A percentile compares a stretch with the other conserved stretches of the same genome.
Evolutionary conservation across 2,329 filamentous ascomycete species (phyloP).

Genomic region (Onygenales sp.): DNA sequence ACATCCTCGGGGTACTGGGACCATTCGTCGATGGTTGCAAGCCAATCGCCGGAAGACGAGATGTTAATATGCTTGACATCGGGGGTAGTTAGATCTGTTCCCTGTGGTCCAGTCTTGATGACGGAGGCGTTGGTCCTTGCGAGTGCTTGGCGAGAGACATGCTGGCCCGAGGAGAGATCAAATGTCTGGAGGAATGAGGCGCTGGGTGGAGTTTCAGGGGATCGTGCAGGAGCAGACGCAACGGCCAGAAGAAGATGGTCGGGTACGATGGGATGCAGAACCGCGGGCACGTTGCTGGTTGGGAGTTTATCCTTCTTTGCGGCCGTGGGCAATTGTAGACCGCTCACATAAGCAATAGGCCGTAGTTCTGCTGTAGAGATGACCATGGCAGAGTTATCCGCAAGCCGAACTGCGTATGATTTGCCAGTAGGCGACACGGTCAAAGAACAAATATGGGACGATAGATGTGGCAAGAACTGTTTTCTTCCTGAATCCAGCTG

Average conservation of each 20-base stretch:
- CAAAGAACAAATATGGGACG: constrained; percentile 73
- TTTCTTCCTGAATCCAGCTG: constrained; percentile 78
- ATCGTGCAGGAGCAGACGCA: constrained; percentile 37
- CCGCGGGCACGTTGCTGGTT: constrained; percentile 45
- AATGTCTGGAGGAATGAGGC: constrained; percentile 70
- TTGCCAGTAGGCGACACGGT: constrained; percentile 70
- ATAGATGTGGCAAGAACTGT: constrained; percentile 82
- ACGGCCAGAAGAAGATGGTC: constrained; percentile 59
- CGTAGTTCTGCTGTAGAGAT: constrained; percentile 83
- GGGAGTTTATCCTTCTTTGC: constrained; percentile 27
- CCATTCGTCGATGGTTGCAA: constrained; percentile 91
- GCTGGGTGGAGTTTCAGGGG: constrained; percentile 27
- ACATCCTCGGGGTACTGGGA: constrained; percentile 61
- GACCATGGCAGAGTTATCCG: constrained; percentile 87
- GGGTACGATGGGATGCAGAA: constrained; percentile 52
- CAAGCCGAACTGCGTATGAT: constrained; percentile 73
- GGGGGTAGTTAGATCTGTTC: constrained; percentile 65
- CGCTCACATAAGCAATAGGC: constrained; percentile 73
- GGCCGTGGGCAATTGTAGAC: constrained; percentile 53
- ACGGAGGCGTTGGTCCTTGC: constrained; percentile 81
- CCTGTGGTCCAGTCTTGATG: constrained; percentile 63
- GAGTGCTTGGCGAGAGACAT: constrained; percentile 77
- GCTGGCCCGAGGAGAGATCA: constrained; percentile 68
- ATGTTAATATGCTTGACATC: constrained; percentile 65
- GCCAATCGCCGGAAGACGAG: constrained; percentile 74